Base-by-base conservation (phyloP, 2,329 filamentous ascomycete genomes). In the Colletotrichum salicis region DNA sequence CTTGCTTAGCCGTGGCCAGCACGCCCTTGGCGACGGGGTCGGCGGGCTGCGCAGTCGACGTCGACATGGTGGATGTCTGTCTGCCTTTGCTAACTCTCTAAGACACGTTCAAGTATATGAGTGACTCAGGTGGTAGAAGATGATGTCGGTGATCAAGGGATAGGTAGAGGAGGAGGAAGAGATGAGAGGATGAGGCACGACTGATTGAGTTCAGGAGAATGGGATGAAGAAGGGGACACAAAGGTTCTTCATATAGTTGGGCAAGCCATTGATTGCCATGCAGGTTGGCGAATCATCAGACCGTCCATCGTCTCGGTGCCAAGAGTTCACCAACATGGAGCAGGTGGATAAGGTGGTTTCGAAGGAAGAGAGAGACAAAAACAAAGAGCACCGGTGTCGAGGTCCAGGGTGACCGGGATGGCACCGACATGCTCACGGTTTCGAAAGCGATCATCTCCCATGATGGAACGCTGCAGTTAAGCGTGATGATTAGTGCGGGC, bases 21-120 rank as follows among this genome's bases (percentile, higher is more conserved):
- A 89, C 86, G 54, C 92, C 93, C 80, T 89, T 90, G 41, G 91
- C 90, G 70, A 94, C 80, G 24, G 91, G 90, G 74, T 93, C 92
- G 65, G 92, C 92, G 12, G 70, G 70, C 12, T 87, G 85, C 74
- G 89, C 84, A 76, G 83, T 78, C 24, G 72, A 56, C 15, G 60
- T 64, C 27, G 70, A 73, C 73, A 74, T 74, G 58, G 24, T 56
- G 70, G 57, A 60, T 59, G 66, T 52, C 59, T 37, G 27, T 33
- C 2, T 54, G 15, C 35, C 31, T 13, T 41, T 70, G 7, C 13
- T 35, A 24, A 27, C 59, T 63, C 55, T 68, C 55, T 68, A 3
- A n/a, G 31, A 29, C 41, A 24, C n/a, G 7, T 19, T 60, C 48
- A 48, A 48, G 41, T 48, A 31, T 64, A 51, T 64, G 22, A 4